A percentile compares a stretch with the other conserved stretches of the same genome.
Evolutionary conservation across 257 asterid species (phyloP).

Genomic region (Nicotiana benthamiana): DNA sequence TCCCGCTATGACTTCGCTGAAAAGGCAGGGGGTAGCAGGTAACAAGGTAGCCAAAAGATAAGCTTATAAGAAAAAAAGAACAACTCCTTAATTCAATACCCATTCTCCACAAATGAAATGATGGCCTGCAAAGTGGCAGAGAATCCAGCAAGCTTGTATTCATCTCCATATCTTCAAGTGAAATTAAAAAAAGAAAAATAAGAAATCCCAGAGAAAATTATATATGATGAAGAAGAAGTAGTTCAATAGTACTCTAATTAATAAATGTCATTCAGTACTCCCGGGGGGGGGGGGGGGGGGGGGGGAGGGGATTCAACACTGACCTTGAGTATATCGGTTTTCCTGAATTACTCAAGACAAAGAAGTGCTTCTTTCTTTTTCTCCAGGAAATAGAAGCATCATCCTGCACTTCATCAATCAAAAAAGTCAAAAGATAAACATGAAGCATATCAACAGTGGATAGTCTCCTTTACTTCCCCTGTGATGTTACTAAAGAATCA

Average conservation of each 20-base stretch:
- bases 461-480: not conserved
- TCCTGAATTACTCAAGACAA: conserved; percentile 87
- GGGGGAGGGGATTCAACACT: not conserved
- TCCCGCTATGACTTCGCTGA: not conserved
- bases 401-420: conserved; percentile 56
- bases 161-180: conserved; percentile 83
- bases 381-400: conserved; percentile 94
- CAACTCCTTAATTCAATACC: conserved; percentile 33
- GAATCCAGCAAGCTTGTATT: conserved; percentile 95
- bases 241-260: not conserved
- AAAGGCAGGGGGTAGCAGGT: conserved; percentile 4
- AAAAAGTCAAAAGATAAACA: conserved; percentile 6
- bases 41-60: conserved; percentile 11
- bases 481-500: not conserved
- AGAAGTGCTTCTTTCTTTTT: conserved; percentile 95
- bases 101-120: conserved; percentile 94
- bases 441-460: not conserved
- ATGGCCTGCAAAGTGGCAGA: conserved; percentile 98
- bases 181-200: conserved; percentile 5
- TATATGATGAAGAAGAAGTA: not conserved
- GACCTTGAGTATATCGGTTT: conserved; percentile 97
- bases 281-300: not conserved
- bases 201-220: not conserved
- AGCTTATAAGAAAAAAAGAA: conserved; percentile 2
- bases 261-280: not conserved